Base-by-base conservation (phyloP, 495 filamentous ascomycete species). In the Parmelia sp. region DNA sequence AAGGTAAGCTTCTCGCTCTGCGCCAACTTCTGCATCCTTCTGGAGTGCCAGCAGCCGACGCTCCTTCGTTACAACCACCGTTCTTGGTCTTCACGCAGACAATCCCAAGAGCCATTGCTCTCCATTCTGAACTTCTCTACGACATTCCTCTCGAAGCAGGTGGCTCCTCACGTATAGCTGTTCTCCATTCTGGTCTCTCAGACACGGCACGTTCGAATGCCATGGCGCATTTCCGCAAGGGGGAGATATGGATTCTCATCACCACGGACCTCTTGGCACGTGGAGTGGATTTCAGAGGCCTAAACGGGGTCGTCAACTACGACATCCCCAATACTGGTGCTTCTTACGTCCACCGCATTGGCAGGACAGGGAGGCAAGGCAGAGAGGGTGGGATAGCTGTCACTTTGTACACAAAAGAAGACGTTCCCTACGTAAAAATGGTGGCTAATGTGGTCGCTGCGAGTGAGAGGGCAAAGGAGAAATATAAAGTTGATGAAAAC, bases 71-170 rank as follows among this genome's bases (percentile, higher is more conserved):
- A 36, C 86, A 86, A 8, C 91, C 91, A 0, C 93, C 93, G 5
- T 96, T 96, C 75, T 82, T 97, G 35, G 86, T 97, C 68, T 97
- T 97, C 80, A 91, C 92, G 0, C 92, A 97, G 76, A 94, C 92
- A 3, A 94, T 97, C 63, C 85, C 90, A 27, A 86, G 94, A 69
- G 94, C 94, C 4, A 82, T 89, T 57, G 90, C 94, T 9, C 82
- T 98, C 2, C 86, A 95, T 70, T 84, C 87, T 39, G 94, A 98
- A 74, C 82, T 98, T 63, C 88, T 91, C 51, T 97, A 96, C 77
- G 95, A 97, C 73, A 95, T 98, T 64, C 91, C 94, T 1, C 76
- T 85, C 6, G 87, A 89, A 74, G 95, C 92, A 12, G 92, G 92
- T 60, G 92, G 91, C 25, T 89, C 88, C 1, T 84, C 86, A 9